Evolutionary conservation across 768 basidiomycete genomes (phyloP).

Genomic region (Macrolepiota dolichaula): DNA sequence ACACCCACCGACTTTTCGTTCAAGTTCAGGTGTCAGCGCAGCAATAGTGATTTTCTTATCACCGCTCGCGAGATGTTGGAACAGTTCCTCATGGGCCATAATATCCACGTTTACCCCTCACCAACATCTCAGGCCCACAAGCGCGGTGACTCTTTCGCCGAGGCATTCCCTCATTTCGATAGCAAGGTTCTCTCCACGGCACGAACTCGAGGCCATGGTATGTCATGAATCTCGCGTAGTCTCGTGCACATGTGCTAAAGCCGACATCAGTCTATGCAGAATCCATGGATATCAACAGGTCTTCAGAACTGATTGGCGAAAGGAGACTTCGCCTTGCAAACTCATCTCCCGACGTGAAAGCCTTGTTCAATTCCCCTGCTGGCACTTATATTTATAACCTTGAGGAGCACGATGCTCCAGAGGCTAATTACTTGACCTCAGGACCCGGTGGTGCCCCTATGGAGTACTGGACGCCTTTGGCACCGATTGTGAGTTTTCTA

Average conservation of each 20-base stretch:
- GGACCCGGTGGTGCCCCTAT: constrained; percentile 36
- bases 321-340: constrained; percentile 77
- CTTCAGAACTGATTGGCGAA: constrained; percentile 67
- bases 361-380: constrained; percentile 83
- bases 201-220: constrained; percentile 61
- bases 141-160: constrained; percentile 89
- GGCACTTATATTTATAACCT: constrained; percentile 67
- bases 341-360: constrained; percentile 94
- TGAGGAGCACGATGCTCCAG: constrained; percentile 62
- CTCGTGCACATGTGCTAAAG: neutral
- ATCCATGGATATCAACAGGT: constrained; percentile 74
- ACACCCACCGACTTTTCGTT: constrained; percentile 80
- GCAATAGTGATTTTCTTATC: constrained; percentile 89
- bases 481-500: constrained; percentile 60
- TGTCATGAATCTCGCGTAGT: constrained; percentile 16
- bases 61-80: constrained; percentile 92
- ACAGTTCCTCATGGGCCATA: constrained; percentile 82
- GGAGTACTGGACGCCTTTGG: constrained; percentile 70
- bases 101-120: constrained; percentile 78
- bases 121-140: constrained; percentile 78
- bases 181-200: constrained; percentile 87
- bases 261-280: constrained; percentile 37
- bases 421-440: constrained; percentile 46
- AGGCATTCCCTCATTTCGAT: constrained; percentile 95
- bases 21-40: constrained; percentile 94